Percentiles rank a stretch among this genome's conserved stretches.
phyloP scores from a whole-genome alignment of 805 yeast genomes.

The Zygoascus flipseniorum region DNA sequence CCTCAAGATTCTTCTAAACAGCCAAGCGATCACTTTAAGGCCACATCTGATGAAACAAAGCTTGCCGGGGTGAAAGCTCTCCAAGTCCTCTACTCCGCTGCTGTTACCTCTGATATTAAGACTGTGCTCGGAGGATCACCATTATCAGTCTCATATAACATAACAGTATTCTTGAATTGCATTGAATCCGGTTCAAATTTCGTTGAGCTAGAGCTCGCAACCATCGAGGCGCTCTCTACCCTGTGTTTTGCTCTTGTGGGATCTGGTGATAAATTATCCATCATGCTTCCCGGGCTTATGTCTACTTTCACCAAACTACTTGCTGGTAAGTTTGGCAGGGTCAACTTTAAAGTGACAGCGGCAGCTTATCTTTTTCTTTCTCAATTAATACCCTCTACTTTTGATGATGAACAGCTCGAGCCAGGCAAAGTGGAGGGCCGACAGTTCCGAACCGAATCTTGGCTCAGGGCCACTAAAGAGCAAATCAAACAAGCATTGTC shows the following conservation, averaged over 20 bases:
- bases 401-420: slow-evolving; percentile 10
- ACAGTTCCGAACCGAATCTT: slow-evolving; percentile 35
- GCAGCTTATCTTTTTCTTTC: slow-evolving; percentile 15
- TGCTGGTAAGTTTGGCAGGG: slow-evolving; percentile 16
- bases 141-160: slow-evolving; percentile 16
- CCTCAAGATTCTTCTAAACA: slow-evolving; percentile 13
- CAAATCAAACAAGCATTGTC: slow-evolving; percentile 43
- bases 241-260: slow-evolving; percentile 9
- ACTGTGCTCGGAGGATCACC: slow-evolving; percentile 14
- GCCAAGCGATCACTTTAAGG: slow-evolving; percentile 11
- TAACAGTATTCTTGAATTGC: slow-evolving; percentile 18
- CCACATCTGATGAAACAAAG: slow-evolving; percentile 14
- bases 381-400: slow-evolving; percentile 9
- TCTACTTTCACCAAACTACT: slow-evolving; percentile 23
- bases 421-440: slow-evolving; percentile 17
- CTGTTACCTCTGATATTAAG: slow-evolving; percentile 6
- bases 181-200: slow-evolving; percentile 13
- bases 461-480: slow-evolving; percentile 47
- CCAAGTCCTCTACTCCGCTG: slow-evolving; percentile 15
- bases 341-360: slow-evolving; percentile 16
- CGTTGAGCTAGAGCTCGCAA: slow-evolving; percentile 15
- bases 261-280: slow-evolving; percentile 19
- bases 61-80: slow-evolving; percentile 23
- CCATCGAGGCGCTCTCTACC: slow-evolving; percentile 13
- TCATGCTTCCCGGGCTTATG: slow-evolving; percentile 27